These are phyloP conservation scores for Leccinum uliginosum DNA, from an alignment of 768 basidiomycete species.

Conservation along the genomic window DNA sequence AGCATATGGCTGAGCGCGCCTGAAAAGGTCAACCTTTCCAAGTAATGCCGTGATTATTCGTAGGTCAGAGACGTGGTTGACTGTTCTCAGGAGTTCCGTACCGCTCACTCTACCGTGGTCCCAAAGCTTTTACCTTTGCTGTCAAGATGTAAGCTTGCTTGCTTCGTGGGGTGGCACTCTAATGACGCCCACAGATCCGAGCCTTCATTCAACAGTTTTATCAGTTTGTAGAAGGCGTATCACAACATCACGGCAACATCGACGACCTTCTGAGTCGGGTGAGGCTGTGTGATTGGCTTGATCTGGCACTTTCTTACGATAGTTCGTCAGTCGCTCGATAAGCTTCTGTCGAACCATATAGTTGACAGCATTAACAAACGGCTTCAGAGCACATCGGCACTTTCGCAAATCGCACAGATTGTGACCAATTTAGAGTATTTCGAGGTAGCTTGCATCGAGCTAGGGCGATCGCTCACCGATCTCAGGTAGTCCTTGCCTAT, in stretches of 20 bases:
- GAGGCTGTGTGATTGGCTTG: constrained; percentile 5
- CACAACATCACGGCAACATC: constrained; percentile 86
- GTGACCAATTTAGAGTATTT: constrained; percentile 93
- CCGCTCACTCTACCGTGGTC: constrained; percentile 90
- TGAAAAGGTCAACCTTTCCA: constrained; percentile 55
- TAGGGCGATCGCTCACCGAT: constrained; percentile 79
- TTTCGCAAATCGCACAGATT: constrained; percentile 91
- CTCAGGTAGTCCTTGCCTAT: constrained; percentile 53
- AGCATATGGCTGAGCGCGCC: constrained; percentile 77
- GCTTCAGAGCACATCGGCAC: constrained; percentile 68
- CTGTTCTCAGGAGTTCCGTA: constrained; percentile 45
- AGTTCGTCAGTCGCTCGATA: constrained; percentile 71
- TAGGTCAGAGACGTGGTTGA: constrained; percentile 1
- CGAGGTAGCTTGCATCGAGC: constrained; percentile 75
- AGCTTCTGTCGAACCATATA: constrained; percentile 71
- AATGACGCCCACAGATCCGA: constrained; percentile 54
- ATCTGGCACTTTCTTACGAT: constrained; percentile 2
- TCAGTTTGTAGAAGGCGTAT: constrained; percentile 92
- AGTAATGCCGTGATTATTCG: constrained; percentile 34
- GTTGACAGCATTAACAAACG: constrained; percentile 71
- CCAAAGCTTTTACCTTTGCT: constrained; percentile 90
- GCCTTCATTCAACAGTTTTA: constrained; percentile 93
- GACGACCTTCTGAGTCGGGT: constrained; percentile 91
- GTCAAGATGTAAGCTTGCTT: constrained; percentile 62
- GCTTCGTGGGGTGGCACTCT: neutral